Conservation (phyloP, 208 protist genomes). For the Wallacemonas sp. region DNA sequence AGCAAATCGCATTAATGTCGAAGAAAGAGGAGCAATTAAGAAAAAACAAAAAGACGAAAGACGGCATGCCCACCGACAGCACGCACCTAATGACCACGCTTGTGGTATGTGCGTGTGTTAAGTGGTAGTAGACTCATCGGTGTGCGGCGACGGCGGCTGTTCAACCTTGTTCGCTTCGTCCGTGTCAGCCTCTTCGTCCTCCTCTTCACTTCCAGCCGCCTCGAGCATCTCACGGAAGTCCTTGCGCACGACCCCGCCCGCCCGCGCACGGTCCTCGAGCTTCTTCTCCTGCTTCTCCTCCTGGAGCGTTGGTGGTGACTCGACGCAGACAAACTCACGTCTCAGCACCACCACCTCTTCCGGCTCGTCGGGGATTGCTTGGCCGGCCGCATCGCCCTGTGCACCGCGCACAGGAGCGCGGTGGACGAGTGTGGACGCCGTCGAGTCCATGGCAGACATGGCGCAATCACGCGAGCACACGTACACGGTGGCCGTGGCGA, state of each 20-base stretch:
- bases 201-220: not conserved
- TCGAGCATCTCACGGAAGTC: constrained; percentile 12
- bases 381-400: too few species aligned
- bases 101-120: too few species aligned
- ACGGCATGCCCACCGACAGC: too few species aligned
- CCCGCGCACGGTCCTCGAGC: not conserved
- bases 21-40: too few species aligned
- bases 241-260: constrained; percentile 1
- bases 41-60: too few species aligned
- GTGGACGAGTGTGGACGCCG: too few species aligned
- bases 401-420: too few species aligned
- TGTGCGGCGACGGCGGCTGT: too few species aligned
- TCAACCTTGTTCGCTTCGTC: not conserved
- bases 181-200: constrained; percentile 1
- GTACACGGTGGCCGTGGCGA: constrained; percentile 78
- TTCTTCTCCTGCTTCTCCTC: constrained; percentile 15
- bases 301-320: constrained; percentile 31
- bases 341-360: constrained; percentile 62
- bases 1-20: too few species aligned
- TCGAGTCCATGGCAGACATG: not conserved
- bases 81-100: too few species aligned
- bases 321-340: constrained; percentile 62
- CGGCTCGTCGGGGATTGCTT: too few species aligned
- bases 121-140: too few species aligned
- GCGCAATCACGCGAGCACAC: constrained; percentile 62